A percentile compares a stretch with the other conserved stretches of the same genome.
phyloP scores from a whole-genome alignment of 1,284 basidiomycete species.

The Sphaerobolus stellatus region DNA sequence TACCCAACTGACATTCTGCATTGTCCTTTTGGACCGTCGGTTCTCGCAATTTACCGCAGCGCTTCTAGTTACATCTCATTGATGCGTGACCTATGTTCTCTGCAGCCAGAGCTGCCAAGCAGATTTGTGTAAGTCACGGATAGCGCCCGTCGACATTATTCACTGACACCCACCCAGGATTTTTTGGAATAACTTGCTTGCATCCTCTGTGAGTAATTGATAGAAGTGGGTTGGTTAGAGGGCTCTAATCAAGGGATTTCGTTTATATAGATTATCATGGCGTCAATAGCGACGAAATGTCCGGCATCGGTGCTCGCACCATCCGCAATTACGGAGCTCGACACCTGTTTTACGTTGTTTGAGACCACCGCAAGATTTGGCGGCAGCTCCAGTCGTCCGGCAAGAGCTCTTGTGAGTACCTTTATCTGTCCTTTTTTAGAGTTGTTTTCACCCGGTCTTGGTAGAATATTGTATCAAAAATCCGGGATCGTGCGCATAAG shows the following conservation, averaged over 20 bases:
- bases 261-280: slow-evolving; percentile 59
- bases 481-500: slow-evolving; percentile 12
- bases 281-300: slow-evolving; percentile 57
- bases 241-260: background rate
- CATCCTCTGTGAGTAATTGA: slow-evolving; percentile 1
- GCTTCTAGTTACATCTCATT: slow-evolving; percentile 34
- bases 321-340: slow-evolving; percentile 58
- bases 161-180: background rate
- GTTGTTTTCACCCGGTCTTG: background rate
- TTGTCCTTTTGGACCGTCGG: slow-evolving; percentile 63
- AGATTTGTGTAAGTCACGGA: slow-evolving; percentile 6
- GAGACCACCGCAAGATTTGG: slow-evolving; percentile 5
- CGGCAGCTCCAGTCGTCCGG: slow-evolving; percentile 1
- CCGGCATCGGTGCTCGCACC: slow-evolving; percentile 55
- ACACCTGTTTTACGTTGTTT: slow-evolving; percentile 22
- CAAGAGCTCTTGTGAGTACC: background rate
- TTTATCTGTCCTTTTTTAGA: background rate
- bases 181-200: slow-evolving; percentile 13
- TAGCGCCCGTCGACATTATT: background rate
- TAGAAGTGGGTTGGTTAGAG: background rate
- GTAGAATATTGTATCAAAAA: slow-evolving; percentile 9
- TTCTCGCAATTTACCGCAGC: slow-evolving; percentile 62
- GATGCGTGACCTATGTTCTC: slow-evolving; percentile 5
- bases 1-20: slow-evolving; percentile 59
- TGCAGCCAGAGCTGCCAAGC: slow-evolving; percentile 7